These are phyloP conservation scores for Xylariaceae sp. DNA, from an alignment of 2,329 filamentous ascomycete genomes.

Conservation along the genomic window DNA sequence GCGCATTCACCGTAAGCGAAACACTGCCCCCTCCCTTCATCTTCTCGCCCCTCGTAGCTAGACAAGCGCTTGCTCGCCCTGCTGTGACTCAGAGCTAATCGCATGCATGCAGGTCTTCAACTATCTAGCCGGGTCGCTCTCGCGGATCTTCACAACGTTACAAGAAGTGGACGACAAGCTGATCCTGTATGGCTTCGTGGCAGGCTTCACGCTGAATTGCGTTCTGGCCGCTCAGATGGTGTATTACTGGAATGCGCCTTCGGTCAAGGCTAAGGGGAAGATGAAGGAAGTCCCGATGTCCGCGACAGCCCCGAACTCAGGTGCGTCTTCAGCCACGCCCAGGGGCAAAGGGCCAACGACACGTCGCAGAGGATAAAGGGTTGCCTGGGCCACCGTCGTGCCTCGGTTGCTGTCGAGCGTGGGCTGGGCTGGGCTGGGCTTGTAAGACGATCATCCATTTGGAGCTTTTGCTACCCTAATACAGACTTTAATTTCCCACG, in stretches of 20 bases:
- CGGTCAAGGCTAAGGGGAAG: conserved; percentile 37
- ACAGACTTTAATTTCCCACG: background rate
- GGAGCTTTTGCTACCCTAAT: background rate
- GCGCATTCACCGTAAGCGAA: conserved; percentile 79
- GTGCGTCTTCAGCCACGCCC: conserved; percentile 24
- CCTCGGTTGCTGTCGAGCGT: background rate
- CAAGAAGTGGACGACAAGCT: conserved; percentile 97
- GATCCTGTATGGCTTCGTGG: conserved; percentile 91
- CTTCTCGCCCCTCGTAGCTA: background rate
- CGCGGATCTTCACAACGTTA: conserved; percentile 94
- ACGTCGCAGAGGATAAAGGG: conserved; percentile 33
- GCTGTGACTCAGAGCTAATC: background rate
- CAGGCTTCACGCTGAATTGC: conserved; percentile 84
- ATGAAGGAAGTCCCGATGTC: conserved; percentile 30
- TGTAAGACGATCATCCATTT: background rate
- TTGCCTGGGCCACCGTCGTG: background rate
- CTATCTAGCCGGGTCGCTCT: conserved; percentile 88
- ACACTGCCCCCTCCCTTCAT: background rate
- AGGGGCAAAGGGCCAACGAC: conserved; percentile 38
- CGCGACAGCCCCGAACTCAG: conserved; percentile 18
- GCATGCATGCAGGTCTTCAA: conserved; percentile 75
- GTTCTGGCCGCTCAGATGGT: conserved; percentile 87
- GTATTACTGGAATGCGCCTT: conserved; percentile 86
- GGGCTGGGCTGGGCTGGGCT: background rate
- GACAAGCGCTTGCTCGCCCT: background rate